These are phyloP conservation scores for Solanum tacnaense DNA, from an alignment of 257 asterid genomes.

Conservation along the genomic window DNA sequence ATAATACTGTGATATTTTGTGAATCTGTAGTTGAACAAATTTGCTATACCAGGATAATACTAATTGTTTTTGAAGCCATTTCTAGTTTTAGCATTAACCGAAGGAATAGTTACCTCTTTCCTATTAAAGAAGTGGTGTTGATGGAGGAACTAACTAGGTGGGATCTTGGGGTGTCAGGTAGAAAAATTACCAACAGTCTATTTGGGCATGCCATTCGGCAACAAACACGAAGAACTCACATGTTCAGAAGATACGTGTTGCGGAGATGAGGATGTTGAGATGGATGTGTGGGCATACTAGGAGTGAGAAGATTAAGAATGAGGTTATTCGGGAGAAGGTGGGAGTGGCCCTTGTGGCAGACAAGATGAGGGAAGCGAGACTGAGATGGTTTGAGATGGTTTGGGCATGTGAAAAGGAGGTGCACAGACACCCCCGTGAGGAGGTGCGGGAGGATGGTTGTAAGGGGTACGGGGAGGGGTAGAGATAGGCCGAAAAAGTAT, in stretches of 20 bases:
- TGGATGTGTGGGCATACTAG: neutral
- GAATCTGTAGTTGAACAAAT: neutral
- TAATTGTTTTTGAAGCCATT: neutral
- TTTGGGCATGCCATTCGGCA: neutral
- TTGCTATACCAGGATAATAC: neutral
- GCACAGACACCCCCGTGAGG: neutral
- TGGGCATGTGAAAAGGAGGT: neutral
- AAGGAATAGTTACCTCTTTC: neutral
- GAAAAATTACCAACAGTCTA: neutral
- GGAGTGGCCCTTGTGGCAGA: neutral
- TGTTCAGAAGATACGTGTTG: neutral
- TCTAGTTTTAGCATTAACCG: neutral
- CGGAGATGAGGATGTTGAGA: neutral
- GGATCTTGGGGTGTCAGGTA: neutral
- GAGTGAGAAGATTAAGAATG: neutral
- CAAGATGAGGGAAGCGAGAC: neutral
- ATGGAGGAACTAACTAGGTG: neutral
- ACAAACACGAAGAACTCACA: neutral
- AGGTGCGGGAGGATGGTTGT: neutral
- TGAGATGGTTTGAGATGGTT: neutral
- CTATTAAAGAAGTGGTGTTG: neutral
- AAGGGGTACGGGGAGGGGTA: neutral
- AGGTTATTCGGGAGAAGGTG: neutral
- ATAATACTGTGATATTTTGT: neutral
- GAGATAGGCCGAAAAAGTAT: neutral